Percentiles rank a stretch among this genome's conserved stretches.
Evolutionary conservation across 2,329 filamentous ascomycete genomes (phyloP).

Genomic region (Claviceps quebecensis): DNA sequence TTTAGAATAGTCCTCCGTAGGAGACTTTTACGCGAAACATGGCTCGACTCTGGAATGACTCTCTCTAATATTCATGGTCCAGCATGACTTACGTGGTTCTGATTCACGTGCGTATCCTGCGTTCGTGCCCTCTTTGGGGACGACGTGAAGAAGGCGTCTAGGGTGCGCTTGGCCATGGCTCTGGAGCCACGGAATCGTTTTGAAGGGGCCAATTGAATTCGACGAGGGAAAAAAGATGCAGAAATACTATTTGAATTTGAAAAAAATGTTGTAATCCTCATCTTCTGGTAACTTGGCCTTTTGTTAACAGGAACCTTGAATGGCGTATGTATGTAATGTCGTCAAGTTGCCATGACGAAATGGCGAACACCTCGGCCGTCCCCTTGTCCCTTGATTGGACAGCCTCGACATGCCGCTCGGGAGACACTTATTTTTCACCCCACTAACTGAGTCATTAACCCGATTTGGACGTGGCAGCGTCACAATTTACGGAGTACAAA

Average conservation of each 20-base stretch:
- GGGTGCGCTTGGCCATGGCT: constrained; percentile 32
- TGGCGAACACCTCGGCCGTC: not conserved
- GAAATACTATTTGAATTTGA: no score
- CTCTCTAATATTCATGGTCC: rapidly evolving
- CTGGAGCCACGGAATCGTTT: not conserved
- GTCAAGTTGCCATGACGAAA: constrained; percentile 4
- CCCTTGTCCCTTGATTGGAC: not conserved
- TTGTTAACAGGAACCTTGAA: no score
- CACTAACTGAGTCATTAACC: no score
- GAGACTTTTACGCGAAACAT: no score
- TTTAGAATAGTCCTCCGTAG: not conserved
- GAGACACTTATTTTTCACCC: no score
- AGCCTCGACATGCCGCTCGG: not conserved
- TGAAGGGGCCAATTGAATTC: not conserved
- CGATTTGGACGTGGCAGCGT: no score
- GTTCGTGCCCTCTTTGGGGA: constrained; percentile 11
- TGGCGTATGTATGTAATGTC: not conserved
- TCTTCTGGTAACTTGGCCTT: not conserved
- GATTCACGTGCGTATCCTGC: not conserved
- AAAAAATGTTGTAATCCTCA: not conserved
- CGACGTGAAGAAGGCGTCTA: constrained; percentile 51
- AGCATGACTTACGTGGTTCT: not conserved
- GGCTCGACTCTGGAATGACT: not conserved
- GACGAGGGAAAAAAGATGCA: no score
- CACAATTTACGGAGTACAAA: no score